Evolutionary conservation across 2,329 filamentous ascomycete genomes (phyloP).

Genomic region (Phaeosphaeria sp.): DNA sequence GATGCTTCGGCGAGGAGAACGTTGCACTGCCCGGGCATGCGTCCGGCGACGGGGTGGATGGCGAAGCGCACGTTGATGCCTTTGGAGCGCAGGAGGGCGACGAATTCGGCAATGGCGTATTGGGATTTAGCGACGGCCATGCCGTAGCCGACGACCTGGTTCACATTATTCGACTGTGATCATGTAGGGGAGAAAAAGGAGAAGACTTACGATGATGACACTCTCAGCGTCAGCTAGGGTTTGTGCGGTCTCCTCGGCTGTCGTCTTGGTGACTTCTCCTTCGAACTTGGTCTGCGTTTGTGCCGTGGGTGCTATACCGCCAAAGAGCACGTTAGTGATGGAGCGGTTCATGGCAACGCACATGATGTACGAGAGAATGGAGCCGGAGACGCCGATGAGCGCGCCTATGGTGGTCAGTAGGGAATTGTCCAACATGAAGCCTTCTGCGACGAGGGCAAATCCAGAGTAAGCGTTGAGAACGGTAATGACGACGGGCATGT

Average conservation of each 20-base stretch:
- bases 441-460: constrained; percentile 87
- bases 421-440: constrained; percentile 89
- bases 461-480: constrained; percentile 91
- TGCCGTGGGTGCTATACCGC: constrained; percentile 72
- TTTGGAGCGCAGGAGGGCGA: constrained; percentile 72
- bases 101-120: constrained; percentile 87
- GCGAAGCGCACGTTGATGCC: constrained; percentile 85
- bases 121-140: constrained; percentile 96
- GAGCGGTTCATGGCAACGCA: constrained; percentile 93
- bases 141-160: constrained; percentile 77
- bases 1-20: constrained; percentile 86
- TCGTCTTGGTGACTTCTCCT: constrained; percentile 78
- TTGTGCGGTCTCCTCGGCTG: constrained; percentile 81
- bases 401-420: constrained; percentile 85
- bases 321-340: constrained; percentile 87
- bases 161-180: neutral
- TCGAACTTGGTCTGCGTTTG: constrained; percentile 76
- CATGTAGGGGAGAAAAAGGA: neutral
- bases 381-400: constrained; percentile 86
- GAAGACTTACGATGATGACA: constrained; percentile 72
- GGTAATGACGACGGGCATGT: constrained; percentile 92
- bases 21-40: constrained; percentile 94
- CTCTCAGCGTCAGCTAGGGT: constrained; percentile 76
- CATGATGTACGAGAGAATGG: constrained; percentile 72
- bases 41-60: constrained; percentile 87